Base-by-base conservation (phyloP, 768 basidiomycete species). In the Mycena vulgaris region DNA sequence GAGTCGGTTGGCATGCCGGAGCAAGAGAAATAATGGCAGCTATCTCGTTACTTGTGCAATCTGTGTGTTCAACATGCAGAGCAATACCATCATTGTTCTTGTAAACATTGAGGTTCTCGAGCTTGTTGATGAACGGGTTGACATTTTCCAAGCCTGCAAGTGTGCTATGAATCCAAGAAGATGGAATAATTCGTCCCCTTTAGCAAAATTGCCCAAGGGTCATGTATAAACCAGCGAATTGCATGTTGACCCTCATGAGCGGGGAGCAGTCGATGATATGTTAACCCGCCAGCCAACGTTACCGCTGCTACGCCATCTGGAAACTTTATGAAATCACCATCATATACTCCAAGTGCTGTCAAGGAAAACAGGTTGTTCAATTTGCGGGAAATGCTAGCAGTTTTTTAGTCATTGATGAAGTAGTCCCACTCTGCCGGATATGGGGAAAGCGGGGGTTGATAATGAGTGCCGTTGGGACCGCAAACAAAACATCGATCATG, bases 341-440 rank as follows among this genome's bases (percentile, higher is more conserved):
- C 49, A 51, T 51, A 51, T 27, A 51, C 49, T 16, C 49, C 49
- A 51, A n/a, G n/a, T n/a, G n/a, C n/a, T n/a, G n/a, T n/a, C n/a
- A n/a, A n/a, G n/a, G n/a, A n/a, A n/a, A n/a, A 51, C 10, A 51
- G 27, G 49, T 51, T 51, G 25, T 51, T 51, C 49, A 51, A 51
- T 16, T 51, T 51, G 9, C 49, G 49, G 14, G 35, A 37, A 37
- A 37, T 37, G 6, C 3, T 19, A 23, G 45, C 45, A n/a, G 45
- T 47, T 47, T 47, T 47, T 17, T 9, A n/a, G 11, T 47, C 45
- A 23, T 23, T 23, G n/a, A 47, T 47, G 45, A 47, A 47, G n/a
- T 47, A 47, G 11, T 47, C 45, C 45, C 45, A 47, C n/a, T 47
- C 45, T n/a, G n/a, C n/a, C n/a, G n/a, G n/a, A n/a, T n/a, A n/a